Conservation (phyloP, 768 basidiomycete species). For the Podaxis sp. region DNA sequence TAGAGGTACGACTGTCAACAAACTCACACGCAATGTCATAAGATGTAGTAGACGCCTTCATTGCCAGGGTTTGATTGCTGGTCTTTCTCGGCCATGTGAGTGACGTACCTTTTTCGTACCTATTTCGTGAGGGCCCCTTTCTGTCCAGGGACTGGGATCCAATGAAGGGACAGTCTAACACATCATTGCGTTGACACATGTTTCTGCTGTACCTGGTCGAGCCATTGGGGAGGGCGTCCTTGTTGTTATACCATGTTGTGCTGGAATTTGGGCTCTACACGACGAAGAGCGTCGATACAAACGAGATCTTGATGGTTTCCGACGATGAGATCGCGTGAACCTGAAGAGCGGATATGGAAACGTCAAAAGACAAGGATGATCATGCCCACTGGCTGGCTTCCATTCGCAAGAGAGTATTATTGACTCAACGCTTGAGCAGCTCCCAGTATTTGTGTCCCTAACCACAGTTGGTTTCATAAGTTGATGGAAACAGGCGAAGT, state of each 20-base stretch:
- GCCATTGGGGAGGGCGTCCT: background rate
- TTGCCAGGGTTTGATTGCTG: background rate
- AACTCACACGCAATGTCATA: constrained; percentile 3
- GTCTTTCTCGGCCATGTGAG: background rate
- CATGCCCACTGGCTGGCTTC: background rate
- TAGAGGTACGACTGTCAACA: background rate
- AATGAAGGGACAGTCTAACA: background rate
- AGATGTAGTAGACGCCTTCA: background rate
- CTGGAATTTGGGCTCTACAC: background rate
- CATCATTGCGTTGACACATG: background rate
- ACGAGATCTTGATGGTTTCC: background rate
- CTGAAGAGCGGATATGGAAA: constrained; percentile 3
- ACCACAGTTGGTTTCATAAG: background rate
- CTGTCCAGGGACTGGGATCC: background rate
- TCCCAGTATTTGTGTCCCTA: background rate
- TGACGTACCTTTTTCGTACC: background rate
- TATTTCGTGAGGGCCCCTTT: background rate
- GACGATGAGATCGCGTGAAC: background rate
- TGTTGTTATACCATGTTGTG: background rate
- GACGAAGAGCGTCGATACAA: background rate
- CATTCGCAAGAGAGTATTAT: background rate
- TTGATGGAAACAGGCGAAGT: background rate
- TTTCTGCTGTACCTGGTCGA: constrained; percentile 6
- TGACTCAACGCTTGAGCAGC: background rate
- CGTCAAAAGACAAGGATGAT: background rate